Base-by-base conservation (phyloP, 164 flowering plant genomes). In the Vitis rupestris region DNA sequence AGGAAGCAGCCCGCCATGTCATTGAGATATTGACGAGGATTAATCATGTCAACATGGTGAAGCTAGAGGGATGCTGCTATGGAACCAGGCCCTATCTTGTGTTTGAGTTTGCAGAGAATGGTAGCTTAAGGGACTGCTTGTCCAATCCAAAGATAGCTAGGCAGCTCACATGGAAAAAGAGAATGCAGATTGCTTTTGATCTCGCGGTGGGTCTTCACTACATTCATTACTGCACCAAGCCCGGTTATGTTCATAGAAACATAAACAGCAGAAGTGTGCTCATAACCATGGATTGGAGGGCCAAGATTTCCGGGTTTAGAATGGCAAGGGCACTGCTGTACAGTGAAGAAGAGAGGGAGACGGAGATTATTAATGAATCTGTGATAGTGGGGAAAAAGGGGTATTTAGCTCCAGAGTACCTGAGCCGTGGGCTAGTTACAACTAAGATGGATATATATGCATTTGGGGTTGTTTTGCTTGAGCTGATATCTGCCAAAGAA, bases 401-500 rank as follows among this genome's bases (percentile, higher is more conserved):
- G 19, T 79, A 81, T 70, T 66, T 87, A 77, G 82, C 89, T 23
- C 86, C 91, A 2, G 91, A 90, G 75, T 81, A 76, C 59, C 56
- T 71, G 48, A 23, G 48, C 23, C 55, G 72, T 50, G 83, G 86
- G 4, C 56, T 74, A 63, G 80, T 78, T 57, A 79, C 86, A 0
- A 73, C 77, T 0, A 86, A 85, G 79, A 79, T 77, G 8, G 93
- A 88, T 70, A 74, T 88, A 15, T 87, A 81, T 72, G 84, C 89
- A 31, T 85, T 87, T 68, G 97, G 93, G 58, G 75, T 86, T 30
- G 79, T 88, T 30, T 51, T 88, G 81, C 83, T 90, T 48, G 93
- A 90, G 86, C 71, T 91, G 8, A 67, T 89, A n/a, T 84, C 88
- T 3, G 85, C 78, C 16, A 81, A 76, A 80, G 84, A 84, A 63